phyloP scores from a whole-genome alignment of 371 early-diverging fungal species.

The Syncephalastrum racemosum region DNA sequence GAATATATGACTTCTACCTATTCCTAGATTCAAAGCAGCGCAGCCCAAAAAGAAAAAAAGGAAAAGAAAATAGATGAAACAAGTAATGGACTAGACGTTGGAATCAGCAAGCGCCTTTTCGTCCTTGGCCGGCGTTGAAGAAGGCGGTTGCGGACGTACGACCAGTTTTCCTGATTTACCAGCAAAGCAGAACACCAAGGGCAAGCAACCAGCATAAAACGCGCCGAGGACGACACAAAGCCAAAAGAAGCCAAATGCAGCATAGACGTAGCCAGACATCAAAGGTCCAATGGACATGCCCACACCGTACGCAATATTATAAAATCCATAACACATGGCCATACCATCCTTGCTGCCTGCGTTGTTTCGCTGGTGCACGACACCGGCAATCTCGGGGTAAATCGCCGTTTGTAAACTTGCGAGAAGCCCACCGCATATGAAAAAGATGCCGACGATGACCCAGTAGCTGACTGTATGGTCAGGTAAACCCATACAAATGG shows the following conservation, averaged over 20 bases:
- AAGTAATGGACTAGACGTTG: no score
- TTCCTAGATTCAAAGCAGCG: no score
- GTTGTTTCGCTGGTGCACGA: conserved; percentile 32
- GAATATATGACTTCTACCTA: no score
- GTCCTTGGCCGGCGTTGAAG: no score
- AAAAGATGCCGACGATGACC: conserved; percentile 28
- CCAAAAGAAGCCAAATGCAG: background rate
- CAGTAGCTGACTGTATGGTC: conserved; percentile 28
- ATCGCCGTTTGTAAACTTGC: conserved; percentile 44
- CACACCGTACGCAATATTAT: conserved; percentile 43
- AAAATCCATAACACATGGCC: conserved; percentile 40
- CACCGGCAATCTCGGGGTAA: conserved; percentile 43
- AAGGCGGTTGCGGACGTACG: no score
- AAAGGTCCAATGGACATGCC: conserved; percentile 1
- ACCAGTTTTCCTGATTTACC: no score
- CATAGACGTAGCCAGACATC: background rate
- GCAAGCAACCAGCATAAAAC: background rate
- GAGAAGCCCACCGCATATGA: conserved; percentile 33
- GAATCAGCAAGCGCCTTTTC: no score
- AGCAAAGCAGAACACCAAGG: background rate
- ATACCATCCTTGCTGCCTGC: conserved; percentile 29
- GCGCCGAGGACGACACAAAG: background rate
- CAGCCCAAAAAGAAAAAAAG: no score
- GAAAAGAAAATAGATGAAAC: no score
- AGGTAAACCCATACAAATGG: conserved; percentile 35